Conservation (phyloP, 345 rosid species). For the Pistacia vera region DNA sequence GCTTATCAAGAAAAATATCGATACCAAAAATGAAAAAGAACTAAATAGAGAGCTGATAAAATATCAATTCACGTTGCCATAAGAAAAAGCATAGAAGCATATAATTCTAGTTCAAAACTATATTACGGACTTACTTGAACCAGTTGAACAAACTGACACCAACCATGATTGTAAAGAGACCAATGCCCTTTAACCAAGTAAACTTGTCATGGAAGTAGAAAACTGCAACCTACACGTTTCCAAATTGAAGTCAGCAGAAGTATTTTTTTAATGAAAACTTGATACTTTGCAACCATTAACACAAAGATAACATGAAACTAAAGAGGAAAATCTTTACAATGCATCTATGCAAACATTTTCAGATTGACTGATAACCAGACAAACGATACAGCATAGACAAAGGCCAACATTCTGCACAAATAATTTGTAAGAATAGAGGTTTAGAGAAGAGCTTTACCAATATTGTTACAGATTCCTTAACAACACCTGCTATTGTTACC, state of each 20-base stretch:
- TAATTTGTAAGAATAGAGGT: not conserved
- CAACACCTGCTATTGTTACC: constrained; percentile 96
- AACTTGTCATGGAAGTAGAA: constrained; percentile 94
- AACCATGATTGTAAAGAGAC: constrained; percentile 79
- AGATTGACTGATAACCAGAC: not conserved
- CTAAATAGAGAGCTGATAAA: not conserved
- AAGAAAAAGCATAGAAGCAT: not conserved
- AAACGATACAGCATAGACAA: not conserved
- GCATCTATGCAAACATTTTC: not conserved
- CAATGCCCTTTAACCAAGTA: constrained; percentile 92
- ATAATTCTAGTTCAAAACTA: constrained; percentile 1
- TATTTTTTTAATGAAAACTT: not conserved
- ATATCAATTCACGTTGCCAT: not conserved
- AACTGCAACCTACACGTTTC: constrained; percentile 77
- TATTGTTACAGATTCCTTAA: constrained; percentile 98
- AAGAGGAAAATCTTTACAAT: not conserved
- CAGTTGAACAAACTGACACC: constrained; percentile 96
- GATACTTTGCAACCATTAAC: constrained; percentile 3
- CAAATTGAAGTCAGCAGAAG: constrained; percentile 4
- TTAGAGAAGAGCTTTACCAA: constrained; percentile 47
- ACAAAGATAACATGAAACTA: not conserved
- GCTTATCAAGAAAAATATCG: not conserved
- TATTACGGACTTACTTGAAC: constrained; percentile 84
- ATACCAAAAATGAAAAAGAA: not conserved
- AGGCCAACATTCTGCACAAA: constrained; percentile 1